These are phyloP conservation scores for Leccinum longicurvipes DNA, from an alignment of 768 basidiomycete genomes.

Conservation along the genomic window DNA sequence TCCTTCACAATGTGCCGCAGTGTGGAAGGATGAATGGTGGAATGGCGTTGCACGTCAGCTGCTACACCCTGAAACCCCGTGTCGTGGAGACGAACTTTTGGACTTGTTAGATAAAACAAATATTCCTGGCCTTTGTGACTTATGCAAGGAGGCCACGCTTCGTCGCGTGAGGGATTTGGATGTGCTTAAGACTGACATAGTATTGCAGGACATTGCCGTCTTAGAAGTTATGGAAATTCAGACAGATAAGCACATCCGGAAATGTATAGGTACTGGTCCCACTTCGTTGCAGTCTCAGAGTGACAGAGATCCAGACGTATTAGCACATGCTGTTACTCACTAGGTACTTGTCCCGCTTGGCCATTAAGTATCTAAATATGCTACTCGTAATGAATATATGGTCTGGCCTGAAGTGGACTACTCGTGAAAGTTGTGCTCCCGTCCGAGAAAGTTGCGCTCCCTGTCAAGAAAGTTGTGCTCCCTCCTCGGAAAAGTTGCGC, in stretches of 20 bases:
- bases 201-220: background rate
- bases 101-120: background rate
- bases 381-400: no score
- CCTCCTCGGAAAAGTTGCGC: no score
- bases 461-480: background rate
- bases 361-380: no score
- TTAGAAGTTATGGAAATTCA: background rate
- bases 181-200: background rate
- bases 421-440: background rate
- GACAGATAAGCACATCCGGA: background rate
- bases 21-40: slow-evolving; percentile 13
- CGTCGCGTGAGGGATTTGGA: background rate
- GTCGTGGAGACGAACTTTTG: background rate
- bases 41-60: slow-evolving; percentile 2
- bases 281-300: no score
- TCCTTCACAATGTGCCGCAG: background rate
- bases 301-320: no score
- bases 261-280: background rate
- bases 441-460: background rate
- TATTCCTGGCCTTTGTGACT: background rate
- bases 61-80: slow-evolving; percentile 2
- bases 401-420: no score
- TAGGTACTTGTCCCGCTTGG: no score
- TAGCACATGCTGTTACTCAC: no score
- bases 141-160: background rate